These are phyloP conservation scores for Epichloe typhina DNA, from an alignment of 2,329 filamentous ascomycete genomes.

Conservation along the genomic window DNA sequence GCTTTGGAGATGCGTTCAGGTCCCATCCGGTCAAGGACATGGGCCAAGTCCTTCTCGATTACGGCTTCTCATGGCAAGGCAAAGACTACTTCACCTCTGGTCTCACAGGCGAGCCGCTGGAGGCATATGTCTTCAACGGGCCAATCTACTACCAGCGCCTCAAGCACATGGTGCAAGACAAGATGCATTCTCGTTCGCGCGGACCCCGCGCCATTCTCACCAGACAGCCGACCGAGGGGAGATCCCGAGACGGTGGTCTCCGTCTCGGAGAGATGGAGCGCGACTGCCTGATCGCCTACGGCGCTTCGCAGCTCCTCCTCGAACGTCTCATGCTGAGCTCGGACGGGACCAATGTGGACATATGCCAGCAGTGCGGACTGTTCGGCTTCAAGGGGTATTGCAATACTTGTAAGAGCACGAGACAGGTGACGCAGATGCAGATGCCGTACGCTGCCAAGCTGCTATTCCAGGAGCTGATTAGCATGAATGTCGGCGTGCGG, in stretches of 20 bases:
- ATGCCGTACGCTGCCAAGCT: slow-evolving; percentile 97
- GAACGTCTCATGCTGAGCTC: slow-evolving; percentile 92
- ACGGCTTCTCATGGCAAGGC: slow-evolving; percentile 92
- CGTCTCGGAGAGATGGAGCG: slow-evolving; percentile 97
- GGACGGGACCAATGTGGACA: slow-evolving; percentile 81
- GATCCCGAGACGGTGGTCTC: slow-evolving; percentile 81
- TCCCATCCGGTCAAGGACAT: slow-evolving; percentile 78
- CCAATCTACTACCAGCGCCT: slow-evolving; percentile 99
- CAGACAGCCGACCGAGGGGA: slow-evolving; percentile 91
- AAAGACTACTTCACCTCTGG: slow-evolving; percentile 95
- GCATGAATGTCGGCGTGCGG: slow-evolving; percentile 95
- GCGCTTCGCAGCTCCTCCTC: slow-evolving; percentile 79
- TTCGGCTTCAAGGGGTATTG: slow-evolving; percentile 96
- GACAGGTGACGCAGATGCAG: slow-evolving; percentile 79
- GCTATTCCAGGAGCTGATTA: slow-evolving; percentile 87
- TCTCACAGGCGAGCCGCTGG: slow-evolving; percentile 84
- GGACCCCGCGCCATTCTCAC: slow-evolving; percentile 88
- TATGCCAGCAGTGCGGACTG: slow-evolving; percentile 86
- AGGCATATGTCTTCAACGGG: slow-evolving; percentile 95
- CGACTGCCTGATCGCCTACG: slow-evolving; percentile 95
- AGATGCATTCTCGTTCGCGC: slow-evolving; percentile 92
- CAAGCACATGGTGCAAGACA: slow-evolving; percentile 99
- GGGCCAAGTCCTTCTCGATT: slow-evolving; percentile 67
- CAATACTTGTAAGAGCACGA: slow-evolving; percentile 76
- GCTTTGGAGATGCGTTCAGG: slow-evolving; percentile 68